phyloP scores from a whole-genome alignment of 306 rosid species.

The Hippophae gyantsensis region DNA sequence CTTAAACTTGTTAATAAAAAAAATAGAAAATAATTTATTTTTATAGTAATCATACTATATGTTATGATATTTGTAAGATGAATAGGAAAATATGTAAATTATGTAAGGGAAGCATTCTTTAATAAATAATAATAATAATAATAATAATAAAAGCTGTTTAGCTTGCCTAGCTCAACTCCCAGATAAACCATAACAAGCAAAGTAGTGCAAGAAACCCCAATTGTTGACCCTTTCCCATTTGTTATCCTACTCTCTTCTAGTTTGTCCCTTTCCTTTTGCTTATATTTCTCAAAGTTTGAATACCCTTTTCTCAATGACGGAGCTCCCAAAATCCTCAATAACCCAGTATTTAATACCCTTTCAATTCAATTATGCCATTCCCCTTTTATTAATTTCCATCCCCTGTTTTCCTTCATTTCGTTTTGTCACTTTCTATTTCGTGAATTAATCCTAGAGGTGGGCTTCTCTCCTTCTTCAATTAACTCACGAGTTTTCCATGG shows the following conservation, averaged over 20 bases:
- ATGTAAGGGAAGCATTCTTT: too few species aligned
- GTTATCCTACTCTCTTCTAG: slow-evolving; percentile 17
- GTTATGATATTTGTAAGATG: too few species aligned
- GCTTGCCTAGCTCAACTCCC: too few species aligned
- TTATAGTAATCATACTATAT: too few species aligned
- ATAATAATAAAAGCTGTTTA: too few species aligned
- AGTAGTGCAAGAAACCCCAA: too few species aligned
- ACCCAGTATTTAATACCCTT: slow-evolving; percentile 1
- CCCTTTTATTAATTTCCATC: slow-evolving; percentile 12
- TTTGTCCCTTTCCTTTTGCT: slow-evolving; percentile 26
- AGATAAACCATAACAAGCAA: too few species aligned
- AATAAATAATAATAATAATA: too few species aligned
- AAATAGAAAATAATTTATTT: too few species aligned
- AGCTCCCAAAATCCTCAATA: slow-evolving; percentile 18
- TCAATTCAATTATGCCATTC: background rate
- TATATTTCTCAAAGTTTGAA: slow-evolving; percentile 5
- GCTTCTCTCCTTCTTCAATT: slow-evolving; percentile 26
- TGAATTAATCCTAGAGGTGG: slow-evolving; percentile 29
- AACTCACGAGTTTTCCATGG: slow-evolving; percentile 60
- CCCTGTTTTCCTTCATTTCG: slow-evolving; percentile 3
- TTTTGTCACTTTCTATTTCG: background rate
- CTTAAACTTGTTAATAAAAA: too few species aligned
- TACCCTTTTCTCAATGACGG: slow-evolving; percentile 7
- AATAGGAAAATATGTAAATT: too few species aligned
- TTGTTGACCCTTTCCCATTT: too few species aligned